phyloP scores from a whole-genome alignment of 2,329 filamentous ascomycete species.

The Cordyceps cateniannulata region DNA sequence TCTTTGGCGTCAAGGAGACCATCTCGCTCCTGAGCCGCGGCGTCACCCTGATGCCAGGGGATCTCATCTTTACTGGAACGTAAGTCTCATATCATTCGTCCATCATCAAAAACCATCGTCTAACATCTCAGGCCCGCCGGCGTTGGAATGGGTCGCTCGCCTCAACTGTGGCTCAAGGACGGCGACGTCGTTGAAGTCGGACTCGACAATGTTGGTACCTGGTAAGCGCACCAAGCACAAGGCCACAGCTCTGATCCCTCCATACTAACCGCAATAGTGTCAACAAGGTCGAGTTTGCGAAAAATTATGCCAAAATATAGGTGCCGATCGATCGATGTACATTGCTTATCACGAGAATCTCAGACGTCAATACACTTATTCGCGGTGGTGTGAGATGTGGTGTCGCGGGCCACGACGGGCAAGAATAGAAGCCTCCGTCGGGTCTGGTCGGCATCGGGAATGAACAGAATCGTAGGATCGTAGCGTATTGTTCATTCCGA shows the following conservation, averaged over 20 bases:
- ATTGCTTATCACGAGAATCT: constrained; percentile 8
- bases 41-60: constrained; percentile 56
- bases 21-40: constrained; percentile 55
- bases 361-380: constrained; percentile 10
- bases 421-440: constrained; percentile 13
- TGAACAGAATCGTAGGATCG: background rate
- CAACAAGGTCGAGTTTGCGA: constrained; percentile 26
- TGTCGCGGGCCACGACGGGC: constrained; percentile 7
- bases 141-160: constrained; percentile 63
- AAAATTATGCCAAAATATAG: constrained; percentile 22
- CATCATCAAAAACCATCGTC: background rate
- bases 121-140: constrained; percentile 49
- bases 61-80: constrained; percentile 62
- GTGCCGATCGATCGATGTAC: background rate
- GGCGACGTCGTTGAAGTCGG: constrained; percentile 64
- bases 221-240: constrained; percentile 21
- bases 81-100: constrained; percentile 24
- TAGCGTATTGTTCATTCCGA: background rate
- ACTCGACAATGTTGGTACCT: constrained; percentile 59
- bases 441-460: constrained; percentile 6
- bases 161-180: constrained; percentile 62
- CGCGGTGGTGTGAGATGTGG: constrained; percentile 12
- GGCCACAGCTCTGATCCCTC: background rate
- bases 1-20: constrained; percentile 54
- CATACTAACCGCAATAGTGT: constrained; percentile 17